Conservation (phyloP, 768 basidiomycete species). For the Boletus tomentosulus region DNA sequence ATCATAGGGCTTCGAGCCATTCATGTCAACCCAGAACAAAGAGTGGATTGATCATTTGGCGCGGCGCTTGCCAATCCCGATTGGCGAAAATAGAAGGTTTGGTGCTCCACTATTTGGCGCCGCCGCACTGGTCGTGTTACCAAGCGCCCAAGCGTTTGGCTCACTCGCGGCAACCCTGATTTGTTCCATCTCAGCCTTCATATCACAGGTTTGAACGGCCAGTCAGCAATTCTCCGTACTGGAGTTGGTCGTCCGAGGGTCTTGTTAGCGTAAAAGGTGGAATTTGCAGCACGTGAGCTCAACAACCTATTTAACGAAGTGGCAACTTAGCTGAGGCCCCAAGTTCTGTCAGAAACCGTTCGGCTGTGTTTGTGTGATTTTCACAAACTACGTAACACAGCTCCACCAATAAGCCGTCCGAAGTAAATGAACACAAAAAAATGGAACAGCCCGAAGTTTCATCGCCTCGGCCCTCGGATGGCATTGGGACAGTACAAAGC, state of each 20-base stretch:
- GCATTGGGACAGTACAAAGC: background rate
- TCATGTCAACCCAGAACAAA: background rate
- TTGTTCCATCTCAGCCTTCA: background rate
- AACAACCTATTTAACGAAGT: background rate
- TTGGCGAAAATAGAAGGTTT: background rate
- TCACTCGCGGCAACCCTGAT: background rate
- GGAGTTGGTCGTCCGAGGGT: no score
- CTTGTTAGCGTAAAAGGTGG: background rate
- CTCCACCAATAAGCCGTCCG: constrained; percentile 8
- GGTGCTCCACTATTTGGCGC: background rate
- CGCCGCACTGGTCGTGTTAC: background rate
- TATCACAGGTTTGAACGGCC: background rate
- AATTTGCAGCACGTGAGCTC: background rate
- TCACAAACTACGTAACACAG: constrained; percentile 11
- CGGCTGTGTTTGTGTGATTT: background rate
- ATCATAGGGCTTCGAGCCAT: no score
- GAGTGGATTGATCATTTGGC: background rate
- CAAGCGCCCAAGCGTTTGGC: background rate
- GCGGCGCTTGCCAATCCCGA: background rate
- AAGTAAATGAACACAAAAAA: background rate
- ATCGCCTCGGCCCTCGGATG: background rate
- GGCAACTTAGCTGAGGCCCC: background rate
- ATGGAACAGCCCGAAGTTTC: background rate
- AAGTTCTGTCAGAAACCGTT: background rate
- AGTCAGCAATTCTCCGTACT: background rate